Conservation (phyloP, 768 basidiomycete species). For the Termitomyces sp. region DNA sequence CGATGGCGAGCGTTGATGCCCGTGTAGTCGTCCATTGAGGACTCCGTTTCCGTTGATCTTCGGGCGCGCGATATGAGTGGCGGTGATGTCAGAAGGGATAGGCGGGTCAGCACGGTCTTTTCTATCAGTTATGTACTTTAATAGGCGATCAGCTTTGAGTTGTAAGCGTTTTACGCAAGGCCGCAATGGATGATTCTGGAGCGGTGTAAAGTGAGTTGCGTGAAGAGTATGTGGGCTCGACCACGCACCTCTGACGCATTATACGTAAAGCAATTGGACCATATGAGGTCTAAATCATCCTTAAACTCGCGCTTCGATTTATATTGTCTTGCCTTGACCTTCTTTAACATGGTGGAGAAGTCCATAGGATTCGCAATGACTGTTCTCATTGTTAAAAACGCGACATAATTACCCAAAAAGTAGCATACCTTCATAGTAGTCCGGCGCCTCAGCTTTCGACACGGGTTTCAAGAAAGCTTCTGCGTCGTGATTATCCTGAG, state of each 20-base stretch:
- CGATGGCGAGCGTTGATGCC: constrained; percentile 35
- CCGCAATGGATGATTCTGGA: constrained; percentile 84
- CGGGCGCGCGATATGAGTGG: constrained; percentile 25
- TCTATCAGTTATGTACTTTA: constrained; percentile 86
- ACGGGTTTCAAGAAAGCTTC: constrained; percentile 94
- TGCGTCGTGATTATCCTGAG: constrained; percentile 81
- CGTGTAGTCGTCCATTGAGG: constrained; percentile 34
- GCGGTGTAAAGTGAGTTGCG: background rate
- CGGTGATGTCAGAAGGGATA: constrained; percentile 46
- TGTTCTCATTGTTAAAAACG: constrained; percentile 24
- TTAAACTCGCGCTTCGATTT: constrained; percentile 93
- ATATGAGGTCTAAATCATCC: constrained; percentile 92
- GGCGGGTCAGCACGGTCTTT: constrained; percentile 72
- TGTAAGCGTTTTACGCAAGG: constrained; percentile 76
- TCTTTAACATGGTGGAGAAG: constrained; percentile 86
- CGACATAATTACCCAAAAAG: background rate
- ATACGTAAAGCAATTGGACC: constrained; percentile 92
- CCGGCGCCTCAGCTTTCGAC: constrained; percentile 81
- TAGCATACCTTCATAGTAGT: constrained; percentile 84
- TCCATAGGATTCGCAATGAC: constrained; percentile 97
- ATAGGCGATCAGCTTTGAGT: constrained; percentile 78
- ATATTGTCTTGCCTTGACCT: constrained; percentile 88
- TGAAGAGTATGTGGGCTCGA: background rate
- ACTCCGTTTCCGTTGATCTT: constrained; percentile 36
- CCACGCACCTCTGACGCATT: constrained; percentile 83